Base-by-base conservation (phyloP, 192 early-diverging fungal species). In the Podila epicladia region DNA sequence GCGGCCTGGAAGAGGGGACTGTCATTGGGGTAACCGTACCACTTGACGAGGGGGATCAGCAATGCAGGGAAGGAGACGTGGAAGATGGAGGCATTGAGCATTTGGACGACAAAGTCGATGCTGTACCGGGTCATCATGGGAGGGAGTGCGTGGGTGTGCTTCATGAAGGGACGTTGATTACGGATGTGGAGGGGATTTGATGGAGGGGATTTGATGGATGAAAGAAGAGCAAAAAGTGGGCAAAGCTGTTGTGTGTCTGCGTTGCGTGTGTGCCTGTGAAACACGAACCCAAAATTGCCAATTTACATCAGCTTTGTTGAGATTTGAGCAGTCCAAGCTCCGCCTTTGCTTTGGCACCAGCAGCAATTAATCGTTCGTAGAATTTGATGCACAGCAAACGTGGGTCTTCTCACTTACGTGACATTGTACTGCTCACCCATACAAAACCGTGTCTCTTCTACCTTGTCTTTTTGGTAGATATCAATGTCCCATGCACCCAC, bases 51-150 rank as follows among this genome's bases (percentile, higher is more conserved):
- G 29, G 77, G 77, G 57, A 80, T 80, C 50, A 80, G 31, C 20
- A 80, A 69, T 62, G 73, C 72, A 15, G 77, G 77, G 57, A 80
- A 80, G n/a, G 77, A 80, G 28, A 80, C 28, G 57, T 80, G 77
- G 45, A 80, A 80, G 62, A 80, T 29, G 33, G 77, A 53, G 19
- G 71, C 71, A 59, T 80, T 65, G 26, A 72, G 67, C 77, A 80
- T 72, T 5, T 69, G 66, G 51, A 80, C 63, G 38, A 58, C 58
- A 65, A 80, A 80, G 63, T 80, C 77, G 35, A 80, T 62, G 65
- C 33, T 72, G n/a, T 67, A 57, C 8, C 77, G 66, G 57, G 63
- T 69, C 5, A 69, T 71, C 71, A 73, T 80, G 15, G 48, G 69
- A 51, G 41, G 5, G 6, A 37, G 41, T 45, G 41, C 15, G 41